Base-by-base conservation (phyloP, 768 basidiomycete genomes). In the Crassisporium funariophilum region DNA sequence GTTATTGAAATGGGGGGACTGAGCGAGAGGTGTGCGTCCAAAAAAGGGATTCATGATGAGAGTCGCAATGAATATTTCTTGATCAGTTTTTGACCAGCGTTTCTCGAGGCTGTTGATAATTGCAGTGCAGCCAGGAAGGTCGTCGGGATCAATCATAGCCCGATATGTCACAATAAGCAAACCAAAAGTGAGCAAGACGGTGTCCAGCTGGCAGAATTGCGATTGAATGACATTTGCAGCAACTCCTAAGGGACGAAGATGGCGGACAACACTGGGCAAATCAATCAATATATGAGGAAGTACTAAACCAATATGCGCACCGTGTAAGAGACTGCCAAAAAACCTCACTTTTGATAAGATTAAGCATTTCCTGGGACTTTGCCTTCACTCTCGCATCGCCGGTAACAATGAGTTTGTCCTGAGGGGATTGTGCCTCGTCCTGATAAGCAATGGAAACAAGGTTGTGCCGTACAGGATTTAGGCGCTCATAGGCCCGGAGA, bases 41-140 rank as follows among this genome's bases (percentile, higher is more conserved):
- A 53, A 58, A 20, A 62, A 49, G 1, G 61, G 64, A 47, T 68
- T 63, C 8, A 63, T 33, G 35, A 70, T 58, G 8, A 65, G 48
- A 9, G 65, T 53, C 5, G 59, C 56, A 44, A 70, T 60, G 37
- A 65, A 67, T 1, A 62, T 45, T 22, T 65, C 64, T 48, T 68
- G 63, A 43, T 70, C 66, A 35, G 50, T 23, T 33, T 61, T 58
- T 15, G 33, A 17, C 68, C 68, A 70, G 5, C 54, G 49, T 2
- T 21, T 38, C 41, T 70, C 64, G 12, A 66, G 44, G 47, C 71
- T 71, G 1, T 51, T 35, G 2, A 65, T 50, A 31, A 69, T 60
- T 5, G 61, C 66, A 24, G 25, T 13, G 16, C 43, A 27, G 13
- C 45, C 51, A 13, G 23, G 20, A n/a, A 33, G 24, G 37, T 62